Conservation (phyloP, 805 yeast species). For the Phaffomyces thermotolerans region DNA sequence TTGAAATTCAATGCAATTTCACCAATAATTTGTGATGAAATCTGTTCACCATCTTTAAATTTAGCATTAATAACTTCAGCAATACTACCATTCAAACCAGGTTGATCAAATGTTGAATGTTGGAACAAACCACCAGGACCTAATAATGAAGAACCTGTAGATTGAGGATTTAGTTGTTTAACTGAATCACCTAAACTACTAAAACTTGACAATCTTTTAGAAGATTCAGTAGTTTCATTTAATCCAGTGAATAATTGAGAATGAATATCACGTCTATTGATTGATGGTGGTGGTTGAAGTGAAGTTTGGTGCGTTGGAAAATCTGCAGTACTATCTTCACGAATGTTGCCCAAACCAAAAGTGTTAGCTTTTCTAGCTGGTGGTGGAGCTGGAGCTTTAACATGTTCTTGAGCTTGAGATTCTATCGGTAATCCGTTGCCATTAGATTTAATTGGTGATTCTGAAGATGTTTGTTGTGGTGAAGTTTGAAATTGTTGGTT, state of each 20-base stretch:
- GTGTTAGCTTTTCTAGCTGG: conserved; percentile 41
- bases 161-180: conserved; percentile 33
- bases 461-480: not conserved
- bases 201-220: conserved; percentile 21
- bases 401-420: not conserved
- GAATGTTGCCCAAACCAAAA: conserved; percentile 23
- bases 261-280: conserved; percentile 32
- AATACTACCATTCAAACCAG: conserved; percentile 75
- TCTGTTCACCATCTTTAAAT: conserved; percentile 58
- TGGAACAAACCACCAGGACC: conserved; percentile 32
- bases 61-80: conserved; percentile 81
- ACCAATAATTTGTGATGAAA: conserved; percentile 62
- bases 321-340: conserved; percentile 24
- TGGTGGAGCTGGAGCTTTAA: conserved; percentile 47
- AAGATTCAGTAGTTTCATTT: conserved; percentile 29
- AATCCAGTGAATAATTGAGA: conserved; percentile 42
- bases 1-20: conserved; percentile 79
- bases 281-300: not conserved
- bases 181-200: conserved; percentile 23
- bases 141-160: conserved; percentile 34
- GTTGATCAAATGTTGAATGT: conserved; percentile 42
- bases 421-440: not conserved
- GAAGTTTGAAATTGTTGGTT: conserved; percentile 1
- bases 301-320: conserved; percentile 3
- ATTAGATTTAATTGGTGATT: not conserved